phyloP scores from a whole-genome alignment of 2,329 filamentous ascomycete species.

The Rhynchosporium agropyri region DNA sequence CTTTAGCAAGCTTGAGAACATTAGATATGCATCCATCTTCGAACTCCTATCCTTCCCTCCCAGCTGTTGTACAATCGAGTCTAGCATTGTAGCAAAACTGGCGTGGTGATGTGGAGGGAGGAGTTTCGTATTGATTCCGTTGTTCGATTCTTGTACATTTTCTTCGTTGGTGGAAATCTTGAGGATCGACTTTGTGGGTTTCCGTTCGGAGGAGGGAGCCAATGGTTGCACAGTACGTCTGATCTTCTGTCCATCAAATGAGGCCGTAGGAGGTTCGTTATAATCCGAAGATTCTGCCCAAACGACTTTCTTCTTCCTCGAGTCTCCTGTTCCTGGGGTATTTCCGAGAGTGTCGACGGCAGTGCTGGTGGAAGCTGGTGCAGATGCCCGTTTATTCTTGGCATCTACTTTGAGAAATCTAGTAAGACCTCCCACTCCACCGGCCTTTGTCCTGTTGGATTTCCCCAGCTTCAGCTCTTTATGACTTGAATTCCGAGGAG shows the following conservation, averaged over 20 bases:
- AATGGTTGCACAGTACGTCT: conserved; percentile 29
- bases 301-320: conserved; percentile 57
- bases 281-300: conserved; percentile 62
- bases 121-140: conserved; percentile 29
- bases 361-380: conserved; percentile 24
- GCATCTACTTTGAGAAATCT: conserved; percentile 42
- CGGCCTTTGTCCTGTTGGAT: conserved; percentile 22
- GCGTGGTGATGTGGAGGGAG: conserved; percentile 44
- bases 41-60: conserved; percentile 71
- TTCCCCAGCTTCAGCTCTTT: conserved; percentile 41
- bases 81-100: conserved; percentile 77
- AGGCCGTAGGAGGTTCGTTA: conserved; percentile 48
- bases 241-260: conserved; percentile 25
- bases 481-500: conserved; percentile 51
- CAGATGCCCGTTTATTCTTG: conserved; percentile 25
- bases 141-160: conserved; percentile 24
- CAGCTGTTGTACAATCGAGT: conserved; percentile 81
- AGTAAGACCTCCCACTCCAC: conserved; percentile 26
- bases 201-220: conserved; percentile 47
- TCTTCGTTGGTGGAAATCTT: conserved; percentile 60
- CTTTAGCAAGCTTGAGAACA: conserved; percentile 74
- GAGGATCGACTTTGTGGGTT: conserved; percentile 74
- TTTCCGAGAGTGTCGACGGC: conserved; percentile 41
- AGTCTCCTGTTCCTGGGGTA: conserved; percentile 40
- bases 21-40: conserved; percentile 83